Conservation (phyloP, 768 basidiomycete species). For the Strobilomyces dryophilus region DNA sequence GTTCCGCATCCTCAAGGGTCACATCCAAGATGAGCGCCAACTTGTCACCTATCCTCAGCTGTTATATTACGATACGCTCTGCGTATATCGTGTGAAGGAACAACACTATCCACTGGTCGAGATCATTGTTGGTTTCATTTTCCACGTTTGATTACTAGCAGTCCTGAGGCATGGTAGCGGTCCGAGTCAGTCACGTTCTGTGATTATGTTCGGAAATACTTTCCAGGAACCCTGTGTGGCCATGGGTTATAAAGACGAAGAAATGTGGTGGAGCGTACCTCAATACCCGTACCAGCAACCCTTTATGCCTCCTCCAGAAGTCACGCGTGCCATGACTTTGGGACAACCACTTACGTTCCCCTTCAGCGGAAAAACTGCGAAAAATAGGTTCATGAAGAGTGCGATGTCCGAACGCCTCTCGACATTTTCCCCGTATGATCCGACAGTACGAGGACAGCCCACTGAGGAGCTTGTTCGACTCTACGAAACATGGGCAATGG, state of each 20-base stretch:
- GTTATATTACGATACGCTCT: background rate
- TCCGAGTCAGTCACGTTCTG: background rate
- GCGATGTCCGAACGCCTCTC: conserved; percentile 35
- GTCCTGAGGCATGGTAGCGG: conserved; percentile 2
- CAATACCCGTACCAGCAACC: conserved; percentile 15
- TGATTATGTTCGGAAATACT: conserved; percentile 15
- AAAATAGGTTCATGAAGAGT: conserved; percentile 32
- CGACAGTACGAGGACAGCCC: conserved; percentile 27
- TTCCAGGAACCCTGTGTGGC: conserved; percentile 10
- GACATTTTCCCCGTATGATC: conserved; percentile 30
- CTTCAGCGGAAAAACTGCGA: conserved; percentile 28
- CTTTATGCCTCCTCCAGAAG: conserved; percentile 14
- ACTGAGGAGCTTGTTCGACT: conserved; percentile 33
- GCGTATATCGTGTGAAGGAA: background rate
- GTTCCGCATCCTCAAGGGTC: background rate
- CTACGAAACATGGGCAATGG: conserved; percentile 33
- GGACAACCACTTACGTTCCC: conserved; percentile 25
- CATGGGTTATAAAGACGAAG: conserved; percentile 20
- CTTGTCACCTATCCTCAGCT: background rate
- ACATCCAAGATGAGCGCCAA: background rate
- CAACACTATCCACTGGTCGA: background rate
- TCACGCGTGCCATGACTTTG: conserved; percentile 18
- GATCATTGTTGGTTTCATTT: conserved; percentile 3
- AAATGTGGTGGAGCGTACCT: conserved; percentile 3
- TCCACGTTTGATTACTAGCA: background rate